Evolutionary conservation across 305 asterid genomes (phyloP).

Genomic region (Fraxinus sp.): DNA sequence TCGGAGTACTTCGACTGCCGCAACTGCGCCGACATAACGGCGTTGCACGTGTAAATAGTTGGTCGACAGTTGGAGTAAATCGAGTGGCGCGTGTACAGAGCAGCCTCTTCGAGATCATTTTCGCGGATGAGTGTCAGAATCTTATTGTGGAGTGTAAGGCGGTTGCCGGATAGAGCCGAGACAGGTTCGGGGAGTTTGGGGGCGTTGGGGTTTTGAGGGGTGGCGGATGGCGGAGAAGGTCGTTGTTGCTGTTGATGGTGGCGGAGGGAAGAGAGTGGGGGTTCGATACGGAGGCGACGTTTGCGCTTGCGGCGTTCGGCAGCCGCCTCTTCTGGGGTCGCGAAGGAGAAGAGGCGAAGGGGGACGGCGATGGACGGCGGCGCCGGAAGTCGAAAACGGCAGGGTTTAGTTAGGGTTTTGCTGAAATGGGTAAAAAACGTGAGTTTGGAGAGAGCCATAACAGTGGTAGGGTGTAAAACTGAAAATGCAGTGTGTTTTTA

Average conservation of each 20-base stretch:
- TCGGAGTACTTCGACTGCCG: constrained; percentile 75
- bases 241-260: constrained; percentile 48
- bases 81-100: constrained; percentile 83
- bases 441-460: constrained; percentile 78
- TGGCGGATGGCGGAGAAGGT: constrained; percentile 44
- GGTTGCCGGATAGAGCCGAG: constrained; percentile 63
- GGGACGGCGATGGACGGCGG: constrained; percentile 40
- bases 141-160: constrained; percentile 68
- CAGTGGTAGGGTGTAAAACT: not conserved
- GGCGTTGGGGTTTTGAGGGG: constrained; percentile 59
- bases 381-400: constrained; percentile 28
- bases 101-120: constrained; percentile 87
- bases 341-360: constrained; percentile 72
- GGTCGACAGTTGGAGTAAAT: constrained; percentile 87
- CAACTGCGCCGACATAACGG: constrained; percentile 78
- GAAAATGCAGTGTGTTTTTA: not conserved
- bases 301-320: constrained; percentile 90
- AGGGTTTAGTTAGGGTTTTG: constrained; percentile 48
- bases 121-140: constrained; percentile 76
- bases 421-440: constrained; percentile 46
- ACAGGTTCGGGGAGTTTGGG: constrained; percentile 91
- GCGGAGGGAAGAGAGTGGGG: constrained; percentile 72
- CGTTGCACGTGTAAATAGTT: constrained; percentile 73
- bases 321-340: constrained; percentile 96
- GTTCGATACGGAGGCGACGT: constrained; percentile 87